These are phyloP conservation scores for Puccinia triticina DNA, from an alignment of 1,284 basidiomycete species.

Conservation along the genomic window DNA sequence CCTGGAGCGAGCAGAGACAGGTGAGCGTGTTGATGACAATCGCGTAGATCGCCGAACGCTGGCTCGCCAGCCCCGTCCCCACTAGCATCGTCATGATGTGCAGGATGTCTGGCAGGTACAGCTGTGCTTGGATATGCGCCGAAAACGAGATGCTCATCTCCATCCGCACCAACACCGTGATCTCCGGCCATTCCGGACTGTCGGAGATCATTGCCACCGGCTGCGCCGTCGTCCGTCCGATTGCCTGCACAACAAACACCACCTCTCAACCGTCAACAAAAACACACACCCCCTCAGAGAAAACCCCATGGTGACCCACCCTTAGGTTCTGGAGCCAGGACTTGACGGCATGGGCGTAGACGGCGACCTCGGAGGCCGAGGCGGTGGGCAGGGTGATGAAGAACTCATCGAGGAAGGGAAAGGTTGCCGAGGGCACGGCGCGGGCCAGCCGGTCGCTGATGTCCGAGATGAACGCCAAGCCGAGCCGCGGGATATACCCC, in stretches of 20 bases:
- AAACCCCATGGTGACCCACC: constrained; percentile 61
- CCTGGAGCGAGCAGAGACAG: constrained; percentile 66
- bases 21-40: constrained; percentile 79
- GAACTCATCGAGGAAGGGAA: constrained; percentile 84
- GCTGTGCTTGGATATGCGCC: constrained; percentile 67
- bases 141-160: constrained; percentile 73
- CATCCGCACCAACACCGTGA: constrained; percentile 75
- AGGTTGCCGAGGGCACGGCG: constrained; percentile 75
- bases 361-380: no score
- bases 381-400: constrained; percentile 68
- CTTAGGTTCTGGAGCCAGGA: constrained; percentile 87
- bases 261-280: constrained; percentile 23
- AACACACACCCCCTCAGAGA: not conserved
- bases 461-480: constrained; percentile 68
- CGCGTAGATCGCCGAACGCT: constrained; percentile 79
- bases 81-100: constrained; percentile 76
- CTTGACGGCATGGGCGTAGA: constrained; percentile 76
- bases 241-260: constrained; percentile 65
- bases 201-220: constrained; percentile 69
- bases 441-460: constrained; percentile 74
- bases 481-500: constrained; percentile 75
- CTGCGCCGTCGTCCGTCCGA: constrained; percentile 72
- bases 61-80: constrained; percentile 71
- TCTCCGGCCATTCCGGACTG: constrained; percentile 79
- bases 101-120: constrained; percentile 79